phyloP scores from a whole-genome alignment of 352 stramenopile genomes.

The Phytophthora meadii region DNA sequence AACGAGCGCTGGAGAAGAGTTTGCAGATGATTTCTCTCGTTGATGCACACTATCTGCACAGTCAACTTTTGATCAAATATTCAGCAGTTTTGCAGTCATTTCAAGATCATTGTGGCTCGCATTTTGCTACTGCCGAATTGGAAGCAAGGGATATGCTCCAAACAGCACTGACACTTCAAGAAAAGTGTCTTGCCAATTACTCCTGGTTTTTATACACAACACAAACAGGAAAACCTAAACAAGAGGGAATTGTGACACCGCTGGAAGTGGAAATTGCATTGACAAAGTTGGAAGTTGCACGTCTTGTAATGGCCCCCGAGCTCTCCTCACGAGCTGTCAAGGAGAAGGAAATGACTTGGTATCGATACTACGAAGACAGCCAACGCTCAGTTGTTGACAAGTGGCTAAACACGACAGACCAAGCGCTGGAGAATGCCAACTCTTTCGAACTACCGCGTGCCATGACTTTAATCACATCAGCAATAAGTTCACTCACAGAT shows the following conservation, averaged over 20 bases:
- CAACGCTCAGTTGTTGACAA: slow-evolving; percentile 68
- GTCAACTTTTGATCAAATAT: slow-evolving; percentile 30
- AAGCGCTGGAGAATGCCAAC: slow-evolving; percentile 9
- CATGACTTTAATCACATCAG: slow-evolving; percentile 36
- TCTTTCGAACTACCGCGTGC: slow-evolving; percentile 37
- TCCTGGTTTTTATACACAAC: neutral
- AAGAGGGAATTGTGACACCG: slow-evolving; percentile 22
- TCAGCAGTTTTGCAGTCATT: slow-evolving; percentile 13
- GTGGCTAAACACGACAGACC: slow-evolving; percentile 66
- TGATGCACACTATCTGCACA: slow-evolving; percentile 21
- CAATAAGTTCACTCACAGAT: slow-evolving; percentile 21
- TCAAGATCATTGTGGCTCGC: neutral
- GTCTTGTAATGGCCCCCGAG: slow-evolving; percentile 45
- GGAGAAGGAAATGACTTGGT: slow-evolving; percentile 76
- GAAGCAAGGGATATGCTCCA: slow-evolving; percentile 26
- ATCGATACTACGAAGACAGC: slow-evolving; percentile 53
- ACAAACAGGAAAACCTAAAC: slow-evolving; percentile 9
- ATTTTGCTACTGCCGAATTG: slow-evolving; percentile 7
- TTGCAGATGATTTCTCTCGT: slow-evolving; percentile 24
- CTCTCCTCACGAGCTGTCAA: slow-evolving; percentile 34
- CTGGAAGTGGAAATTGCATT: slow-evolving; percentile 36
- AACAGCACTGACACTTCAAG: slow-evolving; percentile 16
- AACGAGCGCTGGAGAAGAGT: slow-evolving; percentile 26
- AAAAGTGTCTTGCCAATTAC: slow-evolving; percentile 8
- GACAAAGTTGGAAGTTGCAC: slow-evolving; percentile 47